A percentile compares a stretch with the other conserved stretches of the same genome.
Conservation (phyloP, 768 basidiomycete genomes). For the Cantharellus cinnabarinus region DNA sequence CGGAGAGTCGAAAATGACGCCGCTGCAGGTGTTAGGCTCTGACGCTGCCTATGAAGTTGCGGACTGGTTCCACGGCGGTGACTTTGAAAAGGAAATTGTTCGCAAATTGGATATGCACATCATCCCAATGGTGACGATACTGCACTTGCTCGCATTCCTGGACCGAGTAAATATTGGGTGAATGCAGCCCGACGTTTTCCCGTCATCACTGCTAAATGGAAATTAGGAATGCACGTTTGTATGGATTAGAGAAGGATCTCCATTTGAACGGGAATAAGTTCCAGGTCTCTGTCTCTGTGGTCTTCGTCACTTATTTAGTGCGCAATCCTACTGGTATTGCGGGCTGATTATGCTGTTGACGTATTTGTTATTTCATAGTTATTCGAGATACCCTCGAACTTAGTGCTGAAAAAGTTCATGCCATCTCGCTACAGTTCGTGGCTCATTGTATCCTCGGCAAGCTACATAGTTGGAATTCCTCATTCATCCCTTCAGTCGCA, state of each 20-base stretch:
- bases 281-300: slow-evolving; percentile 4
- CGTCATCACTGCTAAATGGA: not conserved
- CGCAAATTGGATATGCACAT: slow-evolving; percentile 5
- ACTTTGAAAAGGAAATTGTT: not conserved
- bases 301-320: slow-evolving; percentile 4
- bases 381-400: not conserved
- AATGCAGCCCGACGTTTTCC: not conserved
- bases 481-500: not conserved
- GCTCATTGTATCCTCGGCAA: not conserved
- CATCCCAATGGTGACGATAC: slow-evolving; percentile 5
- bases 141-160: slow-evolving; percentile 5
- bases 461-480: not conserved
- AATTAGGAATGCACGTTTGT: slow-evolving; percentile 8
- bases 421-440: slow-evolving; percentile 3
- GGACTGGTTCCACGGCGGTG: not conserved
- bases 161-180: slow-evolving; percentile 6
- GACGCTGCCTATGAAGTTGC: not conserved
- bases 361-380: not conserved
- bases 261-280: slow-evolving; percentile 1
- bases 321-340: not conserved
- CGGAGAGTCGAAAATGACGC: too few relatives aligned
- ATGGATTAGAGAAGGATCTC: slow-evolving; percentile 8
- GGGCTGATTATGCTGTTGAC: not conserved
- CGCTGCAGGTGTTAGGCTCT: too few relatives aligned
- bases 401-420: slow-evolving; percentile 3